phyloP scores from a whole-genome alignment of 1,284 basidiomycete genomes.

The Cutaneotrichosporon cyanovorans region DNA sequence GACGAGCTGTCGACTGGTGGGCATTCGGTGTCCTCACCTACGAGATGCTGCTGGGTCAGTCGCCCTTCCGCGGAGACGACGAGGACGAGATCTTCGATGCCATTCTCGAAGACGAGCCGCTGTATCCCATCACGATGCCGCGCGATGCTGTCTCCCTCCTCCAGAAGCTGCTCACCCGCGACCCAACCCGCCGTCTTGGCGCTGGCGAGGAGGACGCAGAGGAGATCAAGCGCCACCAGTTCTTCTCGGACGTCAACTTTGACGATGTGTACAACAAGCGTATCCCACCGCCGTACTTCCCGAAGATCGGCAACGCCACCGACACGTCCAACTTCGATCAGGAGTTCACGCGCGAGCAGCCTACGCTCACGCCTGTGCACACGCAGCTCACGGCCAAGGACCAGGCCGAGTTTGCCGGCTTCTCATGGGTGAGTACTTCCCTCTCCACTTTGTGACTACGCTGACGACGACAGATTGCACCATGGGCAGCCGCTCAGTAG shows the following conservation, averaged over 20 bases:
- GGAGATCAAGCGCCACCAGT: slow-evolving; percentile 95
- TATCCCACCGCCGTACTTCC: slow-evolving; percentile 95
- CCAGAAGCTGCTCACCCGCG: slow-evolving; percentile 88
- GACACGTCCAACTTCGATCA: slow-evolving; percentile 76
- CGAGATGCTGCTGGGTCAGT: slow-evolving; percentile 98
- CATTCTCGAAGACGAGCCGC: slow-evolving; percentile 93
- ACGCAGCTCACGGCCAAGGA: slow-evolving; percentile 85
- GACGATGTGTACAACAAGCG: slow-evolving; percentile 94
- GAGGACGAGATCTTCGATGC: slow-evolving; percentile 99
- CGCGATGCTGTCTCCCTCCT: slow-evolving; percentile 91
- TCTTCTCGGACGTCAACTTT: slow-evolving; percentile 97
- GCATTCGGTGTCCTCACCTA: slow-evolving; percentile 98
- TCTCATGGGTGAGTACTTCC: slow-evolving; percentile 59
- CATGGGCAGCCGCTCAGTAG: neutral
- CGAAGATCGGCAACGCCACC: slow-evolving; percentile 59
- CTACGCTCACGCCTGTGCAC: slow-evolving; percentile 95
- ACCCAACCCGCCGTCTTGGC: slow-evolving; percentile 87
- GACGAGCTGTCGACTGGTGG: slow-evolving; percentile 99
- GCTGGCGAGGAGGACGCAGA: slow-evolving; percentile 89
- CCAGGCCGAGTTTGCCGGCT: slow-evolving; percentile 91
- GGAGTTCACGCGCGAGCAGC: slow-evolving; percentile 94
- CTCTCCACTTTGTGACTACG: neutral
- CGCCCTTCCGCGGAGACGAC: slow-evolving; percentile 97
- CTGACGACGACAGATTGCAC: neutral
- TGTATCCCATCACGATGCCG: slow-evolving; percentile 99